phyloP scores from a whole-genome alignment of 2,329 filamentous ascomycete species.

The Monilinia polystroma region DNA sequence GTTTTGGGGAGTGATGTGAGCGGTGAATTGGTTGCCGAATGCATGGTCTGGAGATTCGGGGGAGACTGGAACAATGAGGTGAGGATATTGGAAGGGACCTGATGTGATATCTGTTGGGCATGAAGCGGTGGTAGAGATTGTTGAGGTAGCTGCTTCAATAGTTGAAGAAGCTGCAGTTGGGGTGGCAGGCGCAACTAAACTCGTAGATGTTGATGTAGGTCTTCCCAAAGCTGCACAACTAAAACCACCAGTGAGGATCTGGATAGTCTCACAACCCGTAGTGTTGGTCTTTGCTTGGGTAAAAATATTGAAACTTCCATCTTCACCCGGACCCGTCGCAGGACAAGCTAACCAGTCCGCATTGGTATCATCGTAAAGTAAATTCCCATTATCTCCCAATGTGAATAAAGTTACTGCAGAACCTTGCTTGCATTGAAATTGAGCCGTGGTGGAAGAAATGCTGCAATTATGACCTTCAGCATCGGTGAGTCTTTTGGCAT shows the following conservation, averaged over 20 bases:
- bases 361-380: slow-evolving; percentile 28
- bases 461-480: slow-evolving; percentile 32
- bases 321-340: slow-evolving; percentile 31
- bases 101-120: slow-evolving; percentile 26
- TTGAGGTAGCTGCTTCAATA: background rate
- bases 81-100: slow-evolving; percentile 55
- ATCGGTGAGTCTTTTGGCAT: slow-evolving; percentile 30
- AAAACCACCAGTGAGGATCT: slow-evolving; percentile 33
- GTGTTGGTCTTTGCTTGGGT: slow-evolving; percentile 28
- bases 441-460: slow-evolving; percentile 29
- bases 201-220: background rate
- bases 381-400: slow-evolving; percentile 28
- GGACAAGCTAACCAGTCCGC: slow-evolving; percentile 36
- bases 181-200: background rate
- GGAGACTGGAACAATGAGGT: slow-evolving; percentile 62
- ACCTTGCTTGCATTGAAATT: slow-evolving; percentile 32
- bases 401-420: slow-evolving; percentile 13
- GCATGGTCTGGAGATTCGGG: slow-evolving; percentile 51
- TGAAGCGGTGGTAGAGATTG: slow-evolving; percentile 19
- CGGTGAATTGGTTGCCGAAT: slow-evolving; percentile 55
- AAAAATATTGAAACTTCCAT: slow-evolving; percentile 36
- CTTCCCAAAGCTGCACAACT: slow-evolving; percentile 33
- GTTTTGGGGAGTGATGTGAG: slow-evolving; percentile 47
- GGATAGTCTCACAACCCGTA: slow-evolving; percentile 34
- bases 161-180: background rate